Conservation (phyloP, 345 rosid genomes). For the Moricandia moricandioides region DNA sequence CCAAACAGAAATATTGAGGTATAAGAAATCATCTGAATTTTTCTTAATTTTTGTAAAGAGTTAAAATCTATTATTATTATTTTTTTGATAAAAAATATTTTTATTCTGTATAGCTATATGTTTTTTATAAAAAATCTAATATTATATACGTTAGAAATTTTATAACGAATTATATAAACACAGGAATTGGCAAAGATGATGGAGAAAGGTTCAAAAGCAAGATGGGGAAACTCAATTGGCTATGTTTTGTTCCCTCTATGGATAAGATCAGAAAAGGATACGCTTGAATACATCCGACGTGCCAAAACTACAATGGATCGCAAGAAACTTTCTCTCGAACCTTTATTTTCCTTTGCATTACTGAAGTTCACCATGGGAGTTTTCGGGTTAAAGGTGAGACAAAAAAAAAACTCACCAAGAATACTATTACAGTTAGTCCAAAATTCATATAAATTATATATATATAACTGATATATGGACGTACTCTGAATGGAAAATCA, state of each 20-base stretch:
- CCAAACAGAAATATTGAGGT: slow-evolving; percentile 55
- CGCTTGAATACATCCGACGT: slow-evolving; percentile 39
- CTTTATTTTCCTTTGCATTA: slow-evolving; percentile 36
- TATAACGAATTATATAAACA: not conserved
- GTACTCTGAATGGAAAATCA: not conserved
- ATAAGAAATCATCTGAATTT: slow-evolving; percentile 35
- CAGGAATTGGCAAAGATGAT: slow-evolving; percentile 49
- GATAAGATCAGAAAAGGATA: slow-evolving; percentile 37
- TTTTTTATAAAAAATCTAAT: not conserved
- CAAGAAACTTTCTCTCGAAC: slow-evolving; percentile 21
- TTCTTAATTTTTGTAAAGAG: not conserved
- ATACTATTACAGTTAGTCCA: too few relatives aligned
- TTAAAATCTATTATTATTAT: not conserved
- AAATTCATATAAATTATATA: not conserved
- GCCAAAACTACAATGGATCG: slow-evolving; percentile 46
- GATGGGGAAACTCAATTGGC: slow-evolving; percentile 55
- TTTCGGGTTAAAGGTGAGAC: slow-evolving; percentile 38
- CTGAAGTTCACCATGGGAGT: slow-evolving; percentile 19
- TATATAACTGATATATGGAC: not conserved
- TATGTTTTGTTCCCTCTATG: slow-evolving; percentile 43
- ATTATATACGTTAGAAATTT: not conserved
- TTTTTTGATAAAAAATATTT: too few relatives aligned
- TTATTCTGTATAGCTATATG: too few relatives aligned
- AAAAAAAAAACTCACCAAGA: not conserved
- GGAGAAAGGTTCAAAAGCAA: slow-evolving; percentile 38